These are phyloP conservation scores for Dichotomopilus funicola DNA, from an alignment of 2,329 filamentous ascomycete species.

Conservation along the genomic window DNA sequence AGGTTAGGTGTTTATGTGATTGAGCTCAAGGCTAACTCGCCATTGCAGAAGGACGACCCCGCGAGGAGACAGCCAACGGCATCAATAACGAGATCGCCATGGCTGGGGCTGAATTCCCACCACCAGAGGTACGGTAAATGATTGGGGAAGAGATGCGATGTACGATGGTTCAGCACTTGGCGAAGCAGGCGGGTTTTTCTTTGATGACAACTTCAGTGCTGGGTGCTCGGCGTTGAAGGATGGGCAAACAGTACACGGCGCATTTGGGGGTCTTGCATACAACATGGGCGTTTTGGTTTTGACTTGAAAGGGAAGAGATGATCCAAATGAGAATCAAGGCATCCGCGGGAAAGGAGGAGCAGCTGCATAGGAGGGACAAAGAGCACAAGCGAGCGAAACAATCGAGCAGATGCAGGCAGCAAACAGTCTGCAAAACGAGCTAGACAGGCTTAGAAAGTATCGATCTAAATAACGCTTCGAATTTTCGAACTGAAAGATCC, in stretches of 20 bases:
- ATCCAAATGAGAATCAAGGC: neutral
- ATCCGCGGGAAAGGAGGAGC: neutral
- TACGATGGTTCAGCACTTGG: neutral
- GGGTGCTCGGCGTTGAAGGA: conserved; percentile 10
- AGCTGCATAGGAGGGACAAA: neutral
- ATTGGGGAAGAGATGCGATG: too few species aligned
- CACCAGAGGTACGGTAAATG: conserved; percentile 31
- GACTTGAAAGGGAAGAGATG: neutral
- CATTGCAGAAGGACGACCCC: conserved; percentile 39
- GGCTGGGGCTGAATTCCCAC: conserved; percentile 39
- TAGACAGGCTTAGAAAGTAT: too few species aligned
- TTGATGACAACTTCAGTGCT: neutral
- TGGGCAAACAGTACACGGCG: neutral
- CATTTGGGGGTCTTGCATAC: conserved; percentile 12
- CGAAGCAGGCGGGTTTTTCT: neutral
- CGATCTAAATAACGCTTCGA: too few species aligned
- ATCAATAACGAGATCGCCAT: conserved; percentile 59
- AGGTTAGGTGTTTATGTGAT: neutral
- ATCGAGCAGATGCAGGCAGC: too few species aligned
- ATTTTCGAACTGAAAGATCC: too few species aligned
- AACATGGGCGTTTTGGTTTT: conserved; percentile 10
- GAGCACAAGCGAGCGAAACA: neutral
- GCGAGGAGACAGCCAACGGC: conserved; percentile 42
- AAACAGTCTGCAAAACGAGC: too few species aligned
- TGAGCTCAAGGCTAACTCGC: neutral